Base-by-base conservation (phyloP, 352 stramenopile genomes). In the Globisporangium cystogenes region DNA sequence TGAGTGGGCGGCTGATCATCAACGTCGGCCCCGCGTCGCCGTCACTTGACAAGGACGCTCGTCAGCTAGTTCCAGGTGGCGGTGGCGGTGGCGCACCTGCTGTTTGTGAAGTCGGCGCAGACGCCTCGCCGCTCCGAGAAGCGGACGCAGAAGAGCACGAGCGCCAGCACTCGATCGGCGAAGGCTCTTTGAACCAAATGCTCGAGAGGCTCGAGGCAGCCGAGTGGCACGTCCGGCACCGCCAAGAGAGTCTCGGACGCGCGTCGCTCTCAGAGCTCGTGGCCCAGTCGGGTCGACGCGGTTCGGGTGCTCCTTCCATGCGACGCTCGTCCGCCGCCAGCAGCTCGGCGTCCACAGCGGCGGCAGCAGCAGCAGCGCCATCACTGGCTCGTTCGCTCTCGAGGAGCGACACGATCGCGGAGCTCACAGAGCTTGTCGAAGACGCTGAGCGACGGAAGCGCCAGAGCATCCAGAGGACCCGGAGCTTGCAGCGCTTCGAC, bases 141-240 rank as follows among this genome's bases (percentile, higher is more conserved):
- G 8, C 4, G n/a, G 40, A 45, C 12, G 20, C 8, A 11, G 7
- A 5, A n/a, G 24, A 3, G 0, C 33, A 39, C 20, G 44, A 55
- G 10, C 45, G 31, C 2, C 49, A 35, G 26, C 27, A 44, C 36
- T 50, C 41, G 14, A 39, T 59, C 11, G 39, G 50, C 10, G 63
- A 74, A 2, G n/a, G 39, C 7, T 41, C 44, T 12, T 57, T 82
- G 18, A 49, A 45, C 21, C 37, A 55, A 16, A 68, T 66, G 15
- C 54, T 82, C 24, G 46, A 75, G 47, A 67, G 69, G 15, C 69
- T 82, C 14, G 62, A 74, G 62, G 72, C 72, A 0, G 72, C 67
- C 3, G 72, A 79, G 51, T 79, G 72, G 72, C 67, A 82, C 46
- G 40, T 82, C 0, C 53, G 60, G 12, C 56, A 82, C 31, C 62